Conservation (phyloP, 192 early-diverging fungal genomes). For the Entomortierella beljakovae region DNA sequence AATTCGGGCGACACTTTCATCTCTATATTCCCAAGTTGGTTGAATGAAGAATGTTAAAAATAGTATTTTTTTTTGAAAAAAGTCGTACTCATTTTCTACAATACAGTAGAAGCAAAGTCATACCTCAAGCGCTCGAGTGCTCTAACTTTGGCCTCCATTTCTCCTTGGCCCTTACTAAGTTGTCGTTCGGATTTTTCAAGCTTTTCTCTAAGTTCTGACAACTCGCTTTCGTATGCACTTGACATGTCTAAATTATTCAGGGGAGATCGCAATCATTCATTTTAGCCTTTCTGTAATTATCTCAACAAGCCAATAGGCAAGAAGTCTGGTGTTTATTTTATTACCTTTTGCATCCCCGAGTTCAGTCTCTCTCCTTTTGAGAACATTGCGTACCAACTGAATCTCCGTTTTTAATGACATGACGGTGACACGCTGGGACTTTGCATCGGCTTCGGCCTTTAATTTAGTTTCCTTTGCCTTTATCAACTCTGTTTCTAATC, state of each 20-base stretch:
- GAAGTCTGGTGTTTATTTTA: too few relatives aligned
- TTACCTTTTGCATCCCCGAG: constrained; percentile 53
- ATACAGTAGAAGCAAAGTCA: neutral
- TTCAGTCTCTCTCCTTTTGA: constrained; percentile 49
- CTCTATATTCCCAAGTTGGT: constrained; percentile 3
- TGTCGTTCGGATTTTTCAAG: constrained; percentile 38
- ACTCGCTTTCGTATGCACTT: constrained; percentile 32
- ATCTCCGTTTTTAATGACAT: constrained; percentile 51
- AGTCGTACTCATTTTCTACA: neutral
- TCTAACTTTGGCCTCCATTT: constrained; percentile 44
- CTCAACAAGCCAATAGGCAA: too few relatives aligned
- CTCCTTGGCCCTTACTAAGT: constrained; percentile 35
- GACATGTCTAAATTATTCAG: constrained; percentile 33
- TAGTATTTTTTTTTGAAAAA: neutral
- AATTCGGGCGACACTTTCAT: constrained; percentile 44
- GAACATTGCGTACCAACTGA: constrained; percentile 47
- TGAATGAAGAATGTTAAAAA: neutral
- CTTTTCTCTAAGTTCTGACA: constrained; percentile 40
- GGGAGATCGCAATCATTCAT: too few relatives aligned
- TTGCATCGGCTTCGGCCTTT: constrained; percentile 50
- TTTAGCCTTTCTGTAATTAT: too few relatives aligned
- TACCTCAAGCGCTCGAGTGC: constrained; percentile 39
- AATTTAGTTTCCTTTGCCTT: constrained; percentile 39
- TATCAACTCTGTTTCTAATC: constrained; percentile 27
- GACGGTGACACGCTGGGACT: constrained; percentile 36